phyloP scores from a whole-genome alignment of 2,329 filamentous ascomycete species.

The Talaromyces rugulosus region DNA sequence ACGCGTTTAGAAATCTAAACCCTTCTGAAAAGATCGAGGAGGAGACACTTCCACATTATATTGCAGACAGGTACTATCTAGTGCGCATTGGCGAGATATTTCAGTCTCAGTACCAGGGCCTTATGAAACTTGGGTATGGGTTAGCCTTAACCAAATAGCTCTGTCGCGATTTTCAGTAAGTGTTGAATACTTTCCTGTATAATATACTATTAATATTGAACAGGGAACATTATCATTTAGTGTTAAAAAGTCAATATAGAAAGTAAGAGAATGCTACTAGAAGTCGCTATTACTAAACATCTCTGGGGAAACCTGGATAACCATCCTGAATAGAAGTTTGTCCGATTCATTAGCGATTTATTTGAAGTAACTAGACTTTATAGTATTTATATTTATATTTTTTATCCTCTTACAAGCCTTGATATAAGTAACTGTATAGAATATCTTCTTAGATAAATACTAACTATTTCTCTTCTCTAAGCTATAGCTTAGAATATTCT shows the following conservation, averaged over 20 bases:
- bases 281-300: conserved; percentile 16
- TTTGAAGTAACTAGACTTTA: conserved; percentile 1
- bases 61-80: conserved; percentile 15
- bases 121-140: conserved; percentile 15
- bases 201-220: conserved; percentile 15
- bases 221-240: conserved; percentile 14
- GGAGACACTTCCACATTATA: conserved; percentile 2
- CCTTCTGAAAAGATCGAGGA: background rate
- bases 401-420: conserved; percentile 40
- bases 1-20: conserved; percentile 12
- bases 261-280: conserved; percentile 24
- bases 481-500: background rate
- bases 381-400: conserved; percentile 27
- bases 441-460: background rate
- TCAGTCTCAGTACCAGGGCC: conserved; percentile 15
- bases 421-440: conserved; percentile 11
- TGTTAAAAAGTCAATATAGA: conserved; percentile 38
- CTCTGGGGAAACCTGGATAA: background rate
- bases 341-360: background rate
- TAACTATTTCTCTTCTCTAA: background rate
- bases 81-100: conserved; percentile 16
- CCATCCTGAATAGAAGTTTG: background rate
- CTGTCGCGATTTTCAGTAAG: background rate
- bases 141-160: conserved; percentile 31
- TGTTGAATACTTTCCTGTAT: conserved; percentile 24